These are phyloP conservation scores for Aspergillus intermedius DNA, from an alignment of 2,329 filamentous ascomycete species.

Conservation along the genomic window DNA sequence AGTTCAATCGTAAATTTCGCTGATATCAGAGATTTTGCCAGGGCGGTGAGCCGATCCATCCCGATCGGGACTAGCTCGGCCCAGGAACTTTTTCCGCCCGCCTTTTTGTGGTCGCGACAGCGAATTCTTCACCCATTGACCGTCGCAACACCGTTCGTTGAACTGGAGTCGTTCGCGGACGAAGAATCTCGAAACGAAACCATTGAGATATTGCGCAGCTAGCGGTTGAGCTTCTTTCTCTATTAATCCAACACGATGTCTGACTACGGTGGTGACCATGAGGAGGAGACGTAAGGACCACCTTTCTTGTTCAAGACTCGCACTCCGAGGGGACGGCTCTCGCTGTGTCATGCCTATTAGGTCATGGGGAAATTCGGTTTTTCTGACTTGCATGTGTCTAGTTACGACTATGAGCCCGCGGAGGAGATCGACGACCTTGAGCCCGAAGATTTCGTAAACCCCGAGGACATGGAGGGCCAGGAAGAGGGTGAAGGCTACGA, in stretches of 20 bases:
- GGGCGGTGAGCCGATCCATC: constrained; percentile 23
- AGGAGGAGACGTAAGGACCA: constrained; percentile 50
- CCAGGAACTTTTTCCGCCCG: constrained; percentile 31
- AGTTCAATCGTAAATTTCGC: not conserved
- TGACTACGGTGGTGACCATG: constrained; percentile 64
- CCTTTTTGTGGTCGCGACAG: constrained; percentile 22
- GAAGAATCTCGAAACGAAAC: constrained; percentile 1
- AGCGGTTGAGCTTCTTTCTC: constrained; percentile 4
- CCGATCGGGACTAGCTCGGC: constrained; percentile 21
- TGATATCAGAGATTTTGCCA: constrained; percentile 26
- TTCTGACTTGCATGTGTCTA: constrained; percentile 21
- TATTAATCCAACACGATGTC: constrained; percentile 51
- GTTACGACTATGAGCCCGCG: constrained; percentile 52
- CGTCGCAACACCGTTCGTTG: constrained; percentile 13
- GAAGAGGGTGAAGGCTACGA: constrained; percentile 50
- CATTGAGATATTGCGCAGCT: constrained; percentile 7
- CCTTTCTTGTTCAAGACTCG: constrained; percentile 5
- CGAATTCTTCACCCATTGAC: constrained; percentile 12
- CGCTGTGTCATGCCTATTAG: too few relatives aligned
- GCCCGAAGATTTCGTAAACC: constrained; percentile 51
- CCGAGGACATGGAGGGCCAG: constrained; percentile 49
- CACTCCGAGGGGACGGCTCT: constrained; percentile 7
- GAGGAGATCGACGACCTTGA: constrained; percentile 62
- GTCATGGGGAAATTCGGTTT: not conserved
- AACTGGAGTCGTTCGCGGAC: constrained; percentile 7